phyloP scores from a whole-genome alignment of 2,329 filamentous ascomycete species.

The Clarireedia paspali region DNA sequence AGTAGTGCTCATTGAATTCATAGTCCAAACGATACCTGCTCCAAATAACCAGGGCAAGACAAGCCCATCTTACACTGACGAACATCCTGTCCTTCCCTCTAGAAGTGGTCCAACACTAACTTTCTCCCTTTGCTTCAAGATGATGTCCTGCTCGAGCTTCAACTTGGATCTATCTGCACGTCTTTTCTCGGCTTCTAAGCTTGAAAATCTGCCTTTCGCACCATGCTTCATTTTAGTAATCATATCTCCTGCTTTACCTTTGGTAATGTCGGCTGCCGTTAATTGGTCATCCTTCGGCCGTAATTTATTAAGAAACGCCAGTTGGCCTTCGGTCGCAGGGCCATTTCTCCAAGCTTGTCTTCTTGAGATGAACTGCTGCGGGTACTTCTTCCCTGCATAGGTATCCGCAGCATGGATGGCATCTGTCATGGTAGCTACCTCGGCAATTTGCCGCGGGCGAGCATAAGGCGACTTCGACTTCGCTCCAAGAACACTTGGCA shows the following conservation, averaged over 20 bases:
- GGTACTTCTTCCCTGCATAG: slow-evolving; percentile 61
- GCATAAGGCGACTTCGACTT: slow-evolving; percentile 54
- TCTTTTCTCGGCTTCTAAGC: slow-evolving; percentile 44
- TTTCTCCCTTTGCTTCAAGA: slow-evolving; percentile 39
- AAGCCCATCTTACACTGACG: background rate
- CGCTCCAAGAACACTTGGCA: slow-evolving; percentile 6
- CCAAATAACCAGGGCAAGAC: too few species aligned
- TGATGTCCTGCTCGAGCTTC: slow-evolving; percentile 33
- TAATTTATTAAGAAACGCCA: slow-evolving; percentile 63
- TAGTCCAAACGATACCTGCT: background rate
- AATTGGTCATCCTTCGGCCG: slow-evolving; percentile 48
- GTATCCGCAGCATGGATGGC: slow-evolving; percentile 82
- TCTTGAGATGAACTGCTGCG: slow-evolving; percentile 57
- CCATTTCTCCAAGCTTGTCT: slow-evolving; percentile 61
- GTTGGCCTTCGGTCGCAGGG: slow-evolving; percentile 56
- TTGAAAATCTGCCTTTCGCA: slow-evolving; percentile 55
- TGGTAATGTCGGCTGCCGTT: slow-evolving; percentile 52
- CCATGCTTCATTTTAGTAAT: slow-evolving; percentile 89
- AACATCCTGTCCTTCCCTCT: slow-evolving; percentile 10
- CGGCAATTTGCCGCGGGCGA: slow-evolving; percentile 60
- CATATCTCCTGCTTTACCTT: slow-evolving; percentile 80
- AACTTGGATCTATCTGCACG: slow-evolving; percentile 35
- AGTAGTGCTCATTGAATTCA: background rate
- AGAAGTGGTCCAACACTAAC: slow-evolving; percentile 49
- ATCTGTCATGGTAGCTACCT: slow-evolving; percentile 57